These are phyloP conservation scores for Digitaria exilis DNA, from an alignment of 202 grass and related monocot genomes.

Conservation along the genomic window DNA sequence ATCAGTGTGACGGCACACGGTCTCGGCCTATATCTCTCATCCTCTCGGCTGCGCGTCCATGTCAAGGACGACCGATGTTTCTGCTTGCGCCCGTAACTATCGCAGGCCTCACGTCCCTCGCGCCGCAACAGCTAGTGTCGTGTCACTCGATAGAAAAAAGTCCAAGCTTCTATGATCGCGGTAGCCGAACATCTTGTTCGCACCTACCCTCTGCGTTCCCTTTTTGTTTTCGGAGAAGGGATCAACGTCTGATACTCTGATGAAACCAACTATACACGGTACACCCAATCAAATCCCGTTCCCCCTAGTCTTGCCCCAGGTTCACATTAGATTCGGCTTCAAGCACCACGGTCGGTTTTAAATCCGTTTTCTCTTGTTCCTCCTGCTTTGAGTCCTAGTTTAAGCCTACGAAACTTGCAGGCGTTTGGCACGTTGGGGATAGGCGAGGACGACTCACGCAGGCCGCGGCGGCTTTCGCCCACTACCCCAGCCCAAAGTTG, in stretches of 20 bases:
- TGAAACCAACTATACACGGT: neutral
- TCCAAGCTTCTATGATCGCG: neutral
- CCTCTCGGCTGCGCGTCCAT: neutral
- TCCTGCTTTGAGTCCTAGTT: too few relatives aligned
- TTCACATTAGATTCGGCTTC: neutral
- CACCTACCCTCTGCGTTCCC: neutral
- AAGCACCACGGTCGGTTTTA: neutral
- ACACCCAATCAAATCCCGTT: neutral
- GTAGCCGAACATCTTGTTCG: neutral
- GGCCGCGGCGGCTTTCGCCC: neutral
- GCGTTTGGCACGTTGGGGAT: neutral
- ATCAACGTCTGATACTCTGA: neutral
- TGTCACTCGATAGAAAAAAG: neutral
- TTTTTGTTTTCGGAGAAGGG: neutral
- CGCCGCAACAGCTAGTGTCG: neutral
- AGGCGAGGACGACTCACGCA: neutral
- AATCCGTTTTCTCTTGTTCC: too few relatives aligned
- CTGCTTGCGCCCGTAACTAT: neutral
- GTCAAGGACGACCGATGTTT: neutral
- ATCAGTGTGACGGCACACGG: conserved; percentile 9
- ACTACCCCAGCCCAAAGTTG: neutral
- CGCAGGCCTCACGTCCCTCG: neutral
- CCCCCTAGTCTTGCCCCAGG: neutral
- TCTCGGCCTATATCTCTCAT: too few relatives aligned
- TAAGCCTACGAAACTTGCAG: too few relatives aligned